A percentile compares a stretch with the other conserved stretches of the same genome.
Conservation (phyloP, 805 yeast species). For the Teunomyces stri region DNA sequence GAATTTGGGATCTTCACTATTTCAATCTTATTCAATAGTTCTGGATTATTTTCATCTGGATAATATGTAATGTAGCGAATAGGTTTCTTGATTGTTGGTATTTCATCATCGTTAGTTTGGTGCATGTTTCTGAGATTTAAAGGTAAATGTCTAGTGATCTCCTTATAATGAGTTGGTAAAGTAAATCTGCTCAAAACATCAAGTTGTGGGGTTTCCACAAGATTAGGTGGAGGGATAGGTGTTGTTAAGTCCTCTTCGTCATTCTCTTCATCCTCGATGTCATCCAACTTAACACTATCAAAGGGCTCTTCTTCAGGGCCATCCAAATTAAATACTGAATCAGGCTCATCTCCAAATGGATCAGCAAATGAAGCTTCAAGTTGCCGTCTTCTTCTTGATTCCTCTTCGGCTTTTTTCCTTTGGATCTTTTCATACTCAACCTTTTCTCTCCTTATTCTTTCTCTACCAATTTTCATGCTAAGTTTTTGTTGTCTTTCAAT, state of each 20-base stretch:
- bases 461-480: constrained; percentile 8
- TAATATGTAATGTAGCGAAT: constrained; percentile 28
- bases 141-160: constrained; percentile 32
- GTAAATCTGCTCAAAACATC: constrained; percentile 28
- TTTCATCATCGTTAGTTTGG: constrained; percentile 9
- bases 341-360: constrained; percentile 12
- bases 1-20: constrained; percentile 43
- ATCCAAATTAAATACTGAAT: constrained; percentile 5
- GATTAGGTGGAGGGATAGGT: constrained; percentile 17
- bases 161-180: constrained; percentile 31
- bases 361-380: constrained; percentile 14
- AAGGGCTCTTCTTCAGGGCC: constrained; percentile 6
- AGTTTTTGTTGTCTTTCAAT: constrained; percentile 13
- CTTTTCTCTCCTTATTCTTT: constrained; percentile 9
- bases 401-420: constrained; percentile 12
- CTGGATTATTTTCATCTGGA: constrained; percentile 32
- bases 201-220: constrained; percentile 18
- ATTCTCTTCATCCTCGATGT: constrained; percentile 10
- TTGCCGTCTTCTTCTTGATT: constrained; percentile 11
- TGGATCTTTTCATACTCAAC: constrained; percentile 14
- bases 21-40: constrained; percentile 35
- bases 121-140: constrained; percentile 16
- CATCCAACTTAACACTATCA: constrained; percentile 3
- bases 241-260: constrained; percentile 8
- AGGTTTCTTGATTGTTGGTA: constrained; percentile 29